Evolutionary conservation across 306 rosid species (phyloP).

Genomic region (Cucurbita argyrosperma): DNA sequence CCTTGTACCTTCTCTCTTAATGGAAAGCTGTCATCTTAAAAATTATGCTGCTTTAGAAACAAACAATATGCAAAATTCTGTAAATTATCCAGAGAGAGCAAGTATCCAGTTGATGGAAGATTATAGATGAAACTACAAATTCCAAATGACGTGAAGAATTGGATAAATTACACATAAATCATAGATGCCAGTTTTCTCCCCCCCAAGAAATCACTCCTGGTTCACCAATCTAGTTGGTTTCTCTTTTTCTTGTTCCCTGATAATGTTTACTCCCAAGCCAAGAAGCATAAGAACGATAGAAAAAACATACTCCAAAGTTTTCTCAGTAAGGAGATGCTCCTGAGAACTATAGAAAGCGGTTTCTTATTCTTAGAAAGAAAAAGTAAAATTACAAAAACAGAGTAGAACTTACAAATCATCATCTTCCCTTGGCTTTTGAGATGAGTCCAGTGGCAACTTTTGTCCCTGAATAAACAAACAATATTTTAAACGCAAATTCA

Average conservation of each 20-base stretch:
- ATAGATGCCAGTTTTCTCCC: not conserved
- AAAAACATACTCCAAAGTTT: not conserved
- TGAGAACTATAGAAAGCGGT: not conserved
- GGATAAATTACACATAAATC: not conserved
- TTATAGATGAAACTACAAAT: not conserved
- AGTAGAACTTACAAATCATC: constrained; percentile 3
- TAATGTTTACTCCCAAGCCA: not conserved
- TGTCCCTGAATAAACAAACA: not conserved
- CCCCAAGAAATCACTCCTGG: no score
- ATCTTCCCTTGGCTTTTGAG: not conserved
- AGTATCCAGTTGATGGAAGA: not conserved
- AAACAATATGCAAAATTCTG: not conserved
- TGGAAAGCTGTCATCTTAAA: not conserved
- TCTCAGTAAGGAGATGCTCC: not conserved
- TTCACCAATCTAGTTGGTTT: not conserved
- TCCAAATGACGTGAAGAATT: not conserved
- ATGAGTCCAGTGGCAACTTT: not conserved
- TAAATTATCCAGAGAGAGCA: not conserved
- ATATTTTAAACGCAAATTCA: not conserved
- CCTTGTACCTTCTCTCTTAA: not conserved
- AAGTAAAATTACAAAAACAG: not conserved
- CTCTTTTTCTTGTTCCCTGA: not conserved
- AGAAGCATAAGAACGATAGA: not conserved
- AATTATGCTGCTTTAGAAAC: not conserved
- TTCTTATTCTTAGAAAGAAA: not conserved